Base-by-base conservation (phyloP, 225 moss, liverwort and hornwort genomes). In the Lunularia cruciata region DNA sequence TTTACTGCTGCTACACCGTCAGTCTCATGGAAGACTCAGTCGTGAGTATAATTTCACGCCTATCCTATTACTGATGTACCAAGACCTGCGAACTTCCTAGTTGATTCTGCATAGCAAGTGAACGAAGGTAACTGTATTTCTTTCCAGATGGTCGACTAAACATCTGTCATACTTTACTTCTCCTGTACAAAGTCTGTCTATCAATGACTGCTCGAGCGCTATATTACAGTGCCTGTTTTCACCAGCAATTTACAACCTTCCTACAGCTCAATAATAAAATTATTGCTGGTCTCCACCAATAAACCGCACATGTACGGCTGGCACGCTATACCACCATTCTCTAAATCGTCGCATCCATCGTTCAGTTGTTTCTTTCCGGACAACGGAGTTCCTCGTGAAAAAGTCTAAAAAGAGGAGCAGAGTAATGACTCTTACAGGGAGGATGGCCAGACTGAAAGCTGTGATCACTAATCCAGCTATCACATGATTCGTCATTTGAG, bases 311-410 rank as follows among this genome's bases (percentile, higher is more conserved):
- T 86, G 79, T 36, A 85, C 92, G 40, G 90, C 92, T 47, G 96
- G 96, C 47, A 96, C 92, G 74, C 85, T 86, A 64, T 92, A 85
- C 96, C 96, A 96, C 96, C 96, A 96, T 71, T 96, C 96, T 48
- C 67, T 82, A 3, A 90, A 23, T 49, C 96, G 81, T 20, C 96
- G 81, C 9, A 79, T 35, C 30, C 84, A 69, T 13, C 87, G 84
- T 23, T 81, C 84, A 0, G 92, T 87, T 18, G 79, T 83, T 61
- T 92, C 88, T 25, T 76, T 79, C 65, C 96, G 85, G 33, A 79
- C 23, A 38, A 76, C 76, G 77, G 86, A 87, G 68, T 86, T 76
- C 64, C 87, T 85, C 7, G 96, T 90, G 71, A 96, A 96, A 37
- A 77, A 53, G 31, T 96, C 92, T 49, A 89, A 59, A 73, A 96